Evolutionary conservation across 225 moss, liverwort and hornwort genomes (phyloP).

Genomic region (Anthoceros angustus): DNA sequence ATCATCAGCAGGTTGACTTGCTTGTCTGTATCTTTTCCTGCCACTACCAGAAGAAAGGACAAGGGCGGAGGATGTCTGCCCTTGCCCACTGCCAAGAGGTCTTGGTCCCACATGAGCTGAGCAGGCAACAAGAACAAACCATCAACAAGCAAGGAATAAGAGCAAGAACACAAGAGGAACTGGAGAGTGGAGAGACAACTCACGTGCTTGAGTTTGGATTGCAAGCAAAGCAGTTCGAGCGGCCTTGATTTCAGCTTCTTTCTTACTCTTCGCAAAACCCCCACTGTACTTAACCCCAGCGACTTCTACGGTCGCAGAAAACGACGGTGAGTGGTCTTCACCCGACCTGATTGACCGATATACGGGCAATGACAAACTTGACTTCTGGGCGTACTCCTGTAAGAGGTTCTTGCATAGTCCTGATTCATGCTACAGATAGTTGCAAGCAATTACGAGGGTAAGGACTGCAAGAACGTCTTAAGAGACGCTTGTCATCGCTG

Average conservation of each 20-base stretch:
- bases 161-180: not conserved
- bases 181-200: not conserved
- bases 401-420: slow-evolving; percentile 93
- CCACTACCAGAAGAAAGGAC: not conserved
- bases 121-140: not conserved
- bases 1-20: not conserved
- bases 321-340: slow-evolving; percentile 71
- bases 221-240: slow-evolving; percentile 88
- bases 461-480: not conserved
- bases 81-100: not conserved
- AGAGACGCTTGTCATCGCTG: not conserved
- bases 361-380: slow-evolving; percentile 63
- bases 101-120: not conserved
- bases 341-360: slow-evolving; percentile 73
- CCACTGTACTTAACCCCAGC: slow-evolving; percentile 85
- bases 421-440: slow-evolving; percentile 49
- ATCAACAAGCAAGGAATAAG: not conserved
- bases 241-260: slow-evolving; percentile 96
- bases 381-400: slow-evolving; percentile 91
- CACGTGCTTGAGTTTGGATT: slow-evolving; percentile 57
- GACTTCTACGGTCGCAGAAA: slow-evolving; percentile 77
- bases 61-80: not conserved
- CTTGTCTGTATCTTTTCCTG: not conserved
- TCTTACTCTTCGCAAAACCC: slow-evolving; percentile 80
- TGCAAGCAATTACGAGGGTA: not conserved